Conservation (phyloP, 768 basidiomycete species). For the Clitopilus passeckerianus region DNA sequence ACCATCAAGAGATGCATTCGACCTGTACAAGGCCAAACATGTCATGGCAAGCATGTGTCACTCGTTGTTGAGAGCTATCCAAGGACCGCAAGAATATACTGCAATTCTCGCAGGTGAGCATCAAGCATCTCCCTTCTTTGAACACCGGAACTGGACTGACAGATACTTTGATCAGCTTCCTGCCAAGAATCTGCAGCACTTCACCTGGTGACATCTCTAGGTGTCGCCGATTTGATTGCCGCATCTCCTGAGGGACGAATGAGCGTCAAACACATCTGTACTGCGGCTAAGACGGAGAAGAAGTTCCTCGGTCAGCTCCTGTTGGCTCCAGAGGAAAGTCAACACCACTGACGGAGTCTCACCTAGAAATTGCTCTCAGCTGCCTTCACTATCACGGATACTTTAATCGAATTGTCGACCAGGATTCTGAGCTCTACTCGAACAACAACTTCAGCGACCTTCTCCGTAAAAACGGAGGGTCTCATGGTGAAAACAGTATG, state of each 20-base stretch:
- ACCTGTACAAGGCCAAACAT: neutral
- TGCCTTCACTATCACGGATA: neutral
- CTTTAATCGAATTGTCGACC: neutral
- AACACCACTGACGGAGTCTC: no score
- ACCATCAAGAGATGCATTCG: neutral
- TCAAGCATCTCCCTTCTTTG: neutral
- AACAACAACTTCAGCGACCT: neutral
- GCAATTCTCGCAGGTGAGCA: neutral
- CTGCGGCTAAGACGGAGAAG: neutral
- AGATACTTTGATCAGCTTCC: neutral
- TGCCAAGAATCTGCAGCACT: neutral
- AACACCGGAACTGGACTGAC: neutral
- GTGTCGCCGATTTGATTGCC: slow-evolving; percentile 1
- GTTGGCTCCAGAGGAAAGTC: neutral
- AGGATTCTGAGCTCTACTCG: neutral
- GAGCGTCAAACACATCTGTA: neutral
- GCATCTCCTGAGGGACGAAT: neutral
- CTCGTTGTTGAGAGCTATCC: neutral
- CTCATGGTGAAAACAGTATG: neutral
- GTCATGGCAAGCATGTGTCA: neutral
- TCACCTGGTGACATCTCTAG: neutral
- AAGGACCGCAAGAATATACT: slow-evolving; percentile 2
- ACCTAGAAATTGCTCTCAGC: neutral
- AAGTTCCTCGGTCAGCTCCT: neutral
- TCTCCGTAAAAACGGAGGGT: neutral